These are phyloP conservation scores for Trametes gibbosa DNA, from an alignment of 768 basidiomycete species.

Conservation along the genomic window DNA sequence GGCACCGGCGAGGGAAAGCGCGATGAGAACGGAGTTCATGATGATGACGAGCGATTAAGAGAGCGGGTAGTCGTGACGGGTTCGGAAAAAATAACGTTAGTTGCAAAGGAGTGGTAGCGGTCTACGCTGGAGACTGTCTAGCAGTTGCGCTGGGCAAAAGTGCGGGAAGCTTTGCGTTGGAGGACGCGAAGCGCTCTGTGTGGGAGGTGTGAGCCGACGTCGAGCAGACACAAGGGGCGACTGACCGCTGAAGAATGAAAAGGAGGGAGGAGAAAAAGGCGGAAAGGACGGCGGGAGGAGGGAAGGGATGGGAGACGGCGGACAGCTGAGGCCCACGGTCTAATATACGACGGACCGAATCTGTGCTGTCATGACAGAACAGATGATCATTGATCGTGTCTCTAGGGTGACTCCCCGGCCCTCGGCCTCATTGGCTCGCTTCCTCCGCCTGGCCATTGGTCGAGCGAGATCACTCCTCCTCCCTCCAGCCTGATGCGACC, in stretches of 20 bases:
- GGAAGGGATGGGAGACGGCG: slow-evolving; percentile 39
- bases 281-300: slow-evolving; percentile 39
- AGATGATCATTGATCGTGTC: slow-evolving; percentile 28
- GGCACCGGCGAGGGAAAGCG: slow-evolving; percentile 55
- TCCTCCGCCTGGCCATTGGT: slow-evolving; percentile 10
- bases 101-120: slow-evolving; percentile 49
- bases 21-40: slow-evolving; percentile 63
- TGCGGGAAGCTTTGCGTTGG: slow-evolving; percentile 38
- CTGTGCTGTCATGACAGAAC: slow-evolving; percentile 36
- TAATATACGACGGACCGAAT: too few relatives aligned
- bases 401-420: slow-evolving; percentile 8
- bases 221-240: neutral
- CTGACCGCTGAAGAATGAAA: slow-evolving; percentile 40
- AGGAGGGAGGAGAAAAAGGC: slow-evolving; percentile 33
- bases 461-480: neutral
- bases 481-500: slow-evolving; percentile 1
- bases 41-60: slow-evolving; percentile 55
- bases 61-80: slow-evolving; percentile 34
- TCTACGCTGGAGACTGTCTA: slow-evolving; percentile 76
- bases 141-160: slow-evolving; percentile 42
- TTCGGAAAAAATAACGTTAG: slow-evolving; percentile 31
- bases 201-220: neutral
- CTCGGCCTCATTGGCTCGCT: slow-evolving; percentile 8
- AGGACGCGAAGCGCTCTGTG: slow-evolving; percentile 44
- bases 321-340: too few relatives aligned